Evolutionary conservation across 805 yeast genomes (phyloP).

Genomic region (Saccharomycopsis capsularis): DNA sequence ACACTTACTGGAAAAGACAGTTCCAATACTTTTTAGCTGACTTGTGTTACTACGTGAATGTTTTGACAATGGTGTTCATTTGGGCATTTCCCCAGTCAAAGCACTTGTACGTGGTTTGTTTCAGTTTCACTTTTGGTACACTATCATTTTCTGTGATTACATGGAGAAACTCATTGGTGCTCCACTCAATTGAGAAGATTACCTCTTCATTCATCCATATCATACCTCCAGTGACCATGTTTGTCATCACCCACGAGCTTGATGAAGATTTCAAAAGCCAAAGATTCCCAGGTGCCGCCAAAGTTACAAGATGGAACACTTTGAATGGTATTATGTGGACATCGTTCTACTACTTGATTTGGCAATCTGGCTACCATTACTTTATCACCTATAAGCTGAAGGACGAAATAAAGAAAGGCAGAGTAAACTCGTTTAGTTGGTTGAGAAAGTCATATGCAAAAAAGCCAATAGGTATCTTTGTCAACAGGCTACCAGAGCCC

Average conservation of each 20-base stretch:
- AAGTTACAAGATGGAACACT: slow-evolving; percentile 64
- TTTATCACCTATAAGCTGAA: slow-evolving; percentile 79
- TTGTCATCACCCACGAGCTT: slow-evolving; percentile 78
- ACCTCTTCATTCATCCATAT: slow-evolving; percentile 88
- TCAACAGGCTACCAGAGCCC: slow-evolving; percentile 74
- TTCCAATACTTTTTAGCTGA: slow-evolving; percentile 89
- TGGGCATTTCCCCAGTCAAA: slow-evolving; percentile 79
- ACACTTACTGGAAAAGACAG: slow-evolving; percentile 71
- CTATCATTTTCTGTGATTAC: slow-evolving; percentile 89
- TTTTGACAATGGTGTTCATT: slow-evolving; percentile 57
- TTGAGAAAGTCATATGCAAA: slow-evolving; percentile 65
- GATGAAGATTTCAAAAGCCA: slow-evolving; percentile 38
- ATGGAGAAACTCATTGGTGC: slow-evolving; percentile 89
- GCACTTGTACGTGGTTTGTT: slow-evolving; percentile 71
- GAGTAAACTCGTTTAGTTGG: slow-evolving; percentile 82
- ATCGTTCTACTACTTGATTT: slow-evolving; percentile 69
- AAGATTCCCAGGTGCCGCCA: slow-evolving; percentile 78
- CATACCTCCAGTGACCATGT: slow-evolving; percentile 82
- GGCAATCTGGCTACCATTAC: slow-evolving; percentile 90
- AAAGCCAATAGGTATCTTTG: slow-evolving; percentile 62
- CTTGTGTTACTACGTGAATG: slow-evolving; percentile 84
- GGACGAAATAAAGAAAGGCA: slow-evolving; percentile 77
- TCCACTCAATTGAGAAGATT: slow-evolving; percentile 87
- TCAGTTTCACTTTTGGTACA: slow-evolving; percentile 84
- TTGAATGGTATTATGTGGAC: slow-evolving; percentile 68